phyloP scores from a whole-genome alignment of 169 alveolate species.

The Cryptosporidium andersoni region DNA sequence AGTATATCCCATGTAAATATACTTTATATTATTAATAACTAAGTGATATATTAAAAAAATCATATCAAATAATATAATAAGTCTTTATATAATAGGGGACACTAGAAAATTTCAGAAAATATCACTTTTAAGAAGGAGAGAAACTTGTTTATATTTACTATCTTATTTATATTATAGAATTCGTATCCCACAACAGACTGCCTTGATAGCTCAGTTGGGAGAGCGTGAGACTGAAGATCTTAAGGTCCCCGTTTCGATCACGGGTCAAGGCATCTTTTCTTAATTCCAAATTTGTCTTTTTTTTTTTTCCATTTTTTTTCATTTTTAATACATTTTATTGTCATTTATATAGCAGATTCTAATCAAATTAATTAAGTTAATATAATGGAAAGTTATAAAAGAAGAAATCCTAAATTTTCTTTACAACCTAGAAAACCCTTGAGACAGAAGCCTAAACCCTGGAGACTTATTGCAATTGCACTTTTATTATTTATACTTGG shows the following conservation, averaged over 20 bases:
- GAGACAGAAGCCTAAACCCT: constrained; percentile 1
- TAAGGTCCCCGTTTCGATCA: constrained; percentile 99
- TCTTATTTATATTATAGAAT: not conserved
- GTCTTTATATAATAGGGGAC: no score
- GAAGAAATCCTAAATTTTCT: not conserved
- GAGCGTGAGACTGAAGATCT: constrained; percentile 99
- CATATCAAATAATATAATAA: no score
- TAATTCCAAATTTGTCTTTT: no score
- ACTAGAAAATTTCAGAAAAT: not conserved
- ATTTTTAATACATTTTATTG: no score
- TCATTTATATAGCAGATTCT: no score
- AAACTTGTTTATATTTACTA: not conserved
- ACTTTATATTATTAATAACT: no score
- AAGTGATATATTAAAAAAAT: no score
- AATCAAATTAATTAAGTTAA: no score
- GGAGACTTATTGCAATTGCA: constrained; percentile 49
- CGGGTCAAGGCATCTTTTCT: constrained; percentile 98
- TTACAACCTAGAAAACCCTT: not conserved
- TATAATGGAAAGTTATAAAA: no score
- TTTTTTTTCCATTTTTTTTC: no score
- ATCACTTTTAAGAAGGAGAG: not conserved
- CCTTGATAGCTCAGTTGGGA: constrained; percentile 98
- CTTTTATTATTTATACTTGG: constrained; percentile 75
- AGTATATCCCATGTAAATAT: no score
- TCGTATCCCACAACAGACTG: constrained; percentile 29